Evolutionary conservation across 176 grass and related monocot species (phyloP), one percentile per base, ranked within the genome.

Genomic region (Pontederia paniculata): DNA sequence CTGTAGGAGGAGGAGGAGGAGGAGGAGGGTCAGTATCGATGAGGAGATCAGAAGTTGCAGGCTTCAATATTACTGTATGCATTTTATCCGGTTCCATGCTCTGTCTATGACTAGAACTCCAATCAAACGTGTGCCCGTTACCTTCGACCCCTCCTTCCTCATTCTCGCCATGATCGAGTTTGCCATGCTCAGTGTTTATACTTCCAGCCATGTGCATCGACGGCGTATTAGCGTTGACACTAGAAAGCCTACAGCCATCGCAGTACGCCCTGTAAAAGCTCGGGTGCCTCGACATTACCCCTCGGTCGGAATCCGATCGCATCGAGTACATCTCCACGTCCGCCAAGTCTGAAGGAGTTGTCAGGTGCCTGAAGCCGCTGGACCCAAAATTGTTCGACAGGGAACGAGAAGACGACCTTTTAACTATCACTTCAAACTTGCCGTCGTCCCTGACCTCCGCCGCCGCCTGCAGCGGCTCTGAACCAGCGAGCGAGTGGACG

Each of bases 251-350:
- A 72, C 37, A 0, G 50, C 60, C 7, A 57, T 62, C 74, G 5
- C 7, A 91, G 47, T 98, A 86, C 0, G 86, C 74, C 83, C 88
- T 83, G 86, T 91, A 91, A 72, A 91, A 98, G 77, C 93, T 98
- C 41, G 93, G 91, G 1, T 66, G 80, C 1, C 93, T 58, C 19
- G 93, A 83, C 46, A 87, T 98, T 18, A 87, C 86, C 74, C 91
- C 93, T 13, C 83, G 19, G 19, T 83, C 90, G 28, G 28, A 6
- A 37, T 37, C 28, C 12, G 86, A 86, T 75, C 88, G 93, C 62
- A 91, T 60, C 15, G 93, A 98, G 75, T 98, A 98, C 74, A 98
- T 91, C 80, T 98, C 93, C 9, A 98, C 93, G 13, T 87, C 93
- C 0, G 93, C 88, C 9, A 98, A 72, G 68, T 75, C 21, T 75